Conservation (phyloP, 352 stramenopile species). For the Synura sp. region DNA sequence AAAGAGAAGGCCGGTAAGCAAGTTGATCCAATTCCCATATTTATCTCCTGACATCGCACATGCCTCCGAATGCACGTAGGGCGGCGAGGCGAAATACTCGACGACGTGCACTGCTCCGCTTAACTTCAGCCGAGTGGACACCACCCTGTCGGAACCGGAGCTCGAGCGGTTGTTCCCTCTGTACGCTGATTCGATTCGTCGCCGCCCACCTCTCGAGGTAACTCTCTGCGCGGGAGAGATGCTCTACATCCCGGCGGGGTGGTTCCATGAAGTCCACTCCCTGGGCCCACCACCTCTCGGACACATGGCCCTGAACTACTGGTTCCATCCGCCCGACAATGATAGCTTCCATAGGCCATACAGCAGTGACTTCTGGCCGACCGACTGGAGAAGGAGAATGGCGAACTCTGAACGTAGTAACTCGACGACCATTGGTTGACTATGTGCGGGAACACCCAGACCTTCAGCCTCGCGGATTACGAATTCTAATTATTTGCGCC, state of each 20-base stretch:
- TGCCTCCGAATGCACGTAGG: too few relatives aligned
- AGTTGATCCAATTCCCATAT: too few relatives aligned
- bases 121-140: conserved; percentile 60
- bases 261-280: conserved; percentile 94
- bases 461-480: too few relatives aligned
- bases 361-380: conserved; percentile 44
- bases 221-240: conserved; percentile 83
- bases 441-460: too few relatives aligned
- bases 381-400: conserved; percentile 39
- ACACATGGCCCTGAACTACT: conserved; percentile 66
- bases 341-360: conserved; percentile 42
- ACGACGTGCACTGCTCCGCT: conserved; percentile 54
- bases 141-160: conserved; percentile 42
- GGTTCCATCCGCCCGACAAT: conserved; percentile 55
- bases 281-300: conserved; percentile 42
- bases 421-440: too few relatives aligned
- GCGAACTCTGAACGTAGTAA: too few relatives aligned
- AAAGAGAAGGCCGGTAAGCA: too few relatives aligned
- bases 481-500: too few relatives aligned
- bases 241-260: conserved; percentile 91
- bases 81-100: too few relatives aligned
- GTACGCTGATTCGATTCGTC: conserved; percentile 47
- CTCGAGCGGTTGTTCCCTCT: conserved; percentile 54
- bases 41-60: too few relatives aligned
- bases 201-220: conserved; percentile 41